Conservation (phyloP, 2,329 filamentous ascomycete genomes). For the Bipolaris zeicola region DNA sequence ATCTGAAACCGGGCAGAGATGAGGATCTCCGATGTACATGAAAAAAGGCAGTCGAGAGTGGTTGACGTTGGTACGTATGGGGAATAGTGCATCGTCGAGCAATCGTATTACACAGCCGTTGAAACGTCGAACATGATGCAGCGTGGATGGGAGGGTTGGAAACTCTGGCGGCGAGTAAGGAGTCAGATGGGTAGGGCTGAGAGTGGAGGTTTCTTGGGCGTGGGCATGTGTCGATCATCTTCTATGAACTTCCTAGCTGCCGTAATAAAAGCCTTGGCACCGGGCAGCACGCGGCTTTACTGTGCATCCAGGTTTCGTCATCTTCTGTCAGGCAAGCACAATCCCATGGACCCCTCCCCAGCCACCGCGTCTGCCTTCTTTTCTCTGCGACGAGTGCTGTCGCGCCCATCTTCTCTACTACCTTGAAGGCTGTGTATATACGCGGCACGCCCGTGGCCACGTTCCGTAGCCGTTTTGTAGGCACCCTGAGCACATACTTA, state of each 20-base stretch:
- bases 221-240: slow-evolving; percentile 28
- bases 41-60: background rate
- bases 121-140: background rate
- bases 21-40: background rate
- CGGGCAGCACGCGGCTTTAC: slow-evolving; percentile 12
- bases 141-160: background rate
- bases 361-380: slow-evolving; percentile 22
- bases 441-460: slow-evolving; percentile 14
- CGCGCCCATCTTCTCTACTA: slow-evolving; percentile 12
- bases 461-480: slow-evolving; percentile 2
- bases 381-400: slow-evolving; percentile 19
- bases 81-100: background rate
- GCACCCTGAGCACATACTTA: slow-evolving; percentile 17
- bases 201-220: slow-evolving; percentile 13
- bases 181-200: slow-evolving; percentile 18
- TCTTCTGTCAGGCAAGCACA: slow-evolving; percentile 18
- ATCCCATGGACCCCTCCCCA: slow-evolving; percentile 21
- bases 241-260: slow-evolving; percentile 29
- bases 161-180: background rate
- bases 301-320: slow-evolving; percentile 19
- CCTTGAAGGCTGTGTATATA: slow-evolving; percentile 19
- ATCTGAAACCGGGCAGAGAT: background rate
- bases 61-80: background rate
- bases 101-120: background rate
- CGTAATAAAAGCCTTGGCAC: slow-evolving; percentile 16